Evolutionary conservation across 768 basidiomycete species (phyloP), one percentile per base, ranked within the genome.

Genomic region (Suillus sp.): DNA sequence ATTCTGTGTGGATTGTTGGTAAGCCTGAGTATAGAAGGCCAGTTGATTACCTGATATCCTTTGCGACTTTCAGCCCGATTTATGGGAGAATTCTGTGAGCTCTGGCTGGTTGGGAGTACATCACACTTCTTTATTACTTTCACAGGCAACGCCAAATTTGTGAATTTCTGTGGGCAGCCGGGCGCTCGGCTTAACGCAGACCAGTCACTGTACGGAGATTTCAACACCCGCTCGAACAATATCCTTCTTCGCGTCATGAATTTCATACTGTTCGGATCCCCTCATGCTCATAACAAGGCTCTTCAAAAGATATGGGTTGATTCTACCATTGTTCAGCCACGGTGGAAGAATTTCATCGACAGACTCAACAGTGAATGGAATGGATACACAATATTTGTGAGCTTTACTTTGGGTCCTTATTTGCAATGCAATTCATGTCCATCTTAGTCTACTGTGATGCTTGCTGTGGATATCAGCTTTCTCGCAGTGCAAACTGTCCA

Each of bases 311-410:
- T 82, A 43, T 84, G 77, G 77, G 76, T 82, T 2, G 84, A 85
- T 69, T 67, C 69, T 0, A 74, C 78, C 8, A 73, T 83, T 61
- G 75, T 78, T 42, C 64, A 73, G 14, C 67, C 68, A 6, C 67
- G 72, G 6, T 85, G 83, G 82, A 66, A 70, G 4, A 69, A 74
- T 10, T 79, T 80, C 58, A 77, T 85, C 32, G 60, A 59, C 7
- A 79, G 78, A n/a, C 72, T 84, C 34, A 77, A 75, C 30, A 72
- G 73, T 6, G 81, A 86, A 66, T 84, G 82, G 84, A 72, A 79
- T 61, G 79, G 80, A 54, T 78, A 83, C 54, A 79, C 79, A 22
- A 78, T 83, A 50, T 81, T 79, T 61, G 85, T 85, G 55, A 42
- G 81, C 67, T 35, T 67, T 27, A 42, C 30, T 27, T 11, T 22